Evolutionary conservation across 2,329 filamentous ascomycete species (phyloP).

Genomic region (Hymenoscyphus fructigenus): DNA sequence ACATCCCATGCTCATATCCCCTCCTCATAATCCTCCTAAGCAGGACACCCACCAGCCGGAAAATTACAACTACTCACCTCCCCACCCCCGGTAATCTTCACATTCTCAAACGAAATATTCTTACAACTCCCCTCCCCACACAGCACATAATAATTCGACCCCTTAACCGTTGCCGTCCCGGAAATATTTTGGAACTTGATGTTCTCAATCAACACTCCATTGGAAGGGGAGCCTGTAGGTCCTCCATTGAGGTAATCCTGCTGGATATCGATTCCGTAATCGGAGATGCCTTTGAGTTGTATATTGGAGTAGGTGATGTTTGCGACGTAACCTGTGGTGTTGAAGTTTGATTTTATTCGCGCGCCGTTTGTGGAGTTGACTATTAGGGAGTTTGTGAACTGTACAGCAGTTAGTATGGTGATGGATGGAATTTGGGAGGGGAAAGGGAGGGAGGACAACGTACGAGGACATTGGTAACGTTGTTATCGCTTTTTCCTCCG

Average conservation of each 20-base stretch:
- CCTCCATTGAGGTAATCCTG: slow-evolving; percentile 53
- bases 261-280: slow-evolving; percentile 52
- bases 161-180: slow-evolving; percentile 37
- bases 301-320: slow-evolving; percentile 49
- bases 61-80: slow-evolving; percentile 33
- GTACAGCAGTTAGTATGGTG: not conserved
- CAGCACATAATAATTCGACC: slow-evolving; percentile 40
- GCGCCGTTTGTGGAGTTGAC: slow-evolving; percentile 38
- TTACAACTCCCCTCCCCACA: slow-evolving; percentile 42
- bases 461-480: slow-evolving; percentile 37
- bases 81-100: slow-evolving; percentile 39
- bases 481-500: slow-evolving; percentile 38
- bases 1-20: no score
- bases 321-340: slow-evolving; percentile 41
- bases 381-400: slow-evolving; percentile 35
- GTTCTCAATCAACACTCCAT: slow-evolving; percentile 40
- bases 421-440: not conserved
- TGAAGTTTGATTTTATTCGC: slow-evolving; percentile 42
- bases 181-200: slow-evolving; percentile 39
- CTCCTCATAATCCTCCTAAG: slow-evolving; percentile 2
- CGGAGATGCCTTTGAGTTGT: slow-evolving; percentile 43
- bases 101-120: slow-evolving; percentile 39
- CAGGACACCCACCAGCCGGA: slow-evolving; percentile 32
- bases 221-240: slow-evolving; percentile 40
- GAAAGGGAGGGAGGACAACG: slow-evolving; percentile 5